phyloP scores from a whole-genome alignment of 352 stramenopile genomes.

The Phytophthora chlamydospora region DNA sequence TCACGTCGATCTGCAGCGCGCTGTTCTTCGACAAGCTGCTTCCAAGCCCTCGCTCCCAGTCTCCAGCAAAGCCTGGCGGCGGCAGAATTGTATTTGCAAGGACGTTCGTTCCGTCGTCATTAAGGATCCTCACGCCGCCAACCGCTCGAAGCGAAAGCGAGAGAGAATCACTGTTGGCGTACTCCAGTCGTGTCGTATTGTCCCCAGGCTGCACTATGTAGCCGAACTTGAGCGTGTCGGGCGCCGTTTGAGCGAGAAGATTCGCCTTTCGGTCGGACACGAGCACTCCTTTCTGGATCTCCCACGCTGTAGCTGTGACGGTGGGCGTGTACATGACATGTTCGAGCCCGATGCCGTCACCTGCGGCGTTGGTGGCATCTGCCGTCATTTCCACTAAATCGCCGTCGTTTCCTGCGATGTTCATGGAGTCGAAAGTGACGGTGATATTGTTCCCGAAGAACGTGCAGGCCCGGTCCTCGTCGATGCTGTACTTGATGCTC shows the following conservation, averaged over 20 bases:
- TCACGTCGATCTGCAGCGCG: constrained; percentile 61
- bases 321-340: constrained; percentile 48
- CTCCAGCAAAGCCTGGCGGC: constrained; percentile 46
- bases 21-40: constrained; percentile 63
- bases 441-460: constrained; percentile 86
- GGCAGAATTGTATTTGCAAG: constrained; percentile 55
- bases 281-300: constrained; percentile 65
- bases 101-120: constrained; percentile 34
- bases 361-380: constrained; percentile 51
- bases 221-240: constrained; percentile 59
- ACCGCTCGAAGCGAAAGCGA: constrained; percentile 39
- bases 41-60: constrained; percentile 67
- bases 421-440: constrained; percentile 78
- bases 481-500: constrained; percentile 62
- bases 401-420: constrained; percentile 65
- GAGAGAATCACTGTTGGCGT: constrained; percentile 66
- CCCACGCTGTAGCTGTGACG: constrained; percentile 58
- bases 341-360: constrained; percentile 44
- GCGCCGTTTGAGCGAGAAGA: constrained; percentile 37
- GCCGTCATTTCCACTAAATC: constrained; percentile 68
- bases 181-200: constrained; percentile 65
- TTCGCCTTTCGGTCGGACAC: constrained; percentile 43
- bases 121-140: constrained; percentile 41
- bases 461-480: constrained; percentile 65
- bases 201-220: constrained; percentile 73